Evolutionary conservation across 495 filamentous ascomycete genomes (phyloP).

Genomic region (Pyrenula massariospora): DNA sequence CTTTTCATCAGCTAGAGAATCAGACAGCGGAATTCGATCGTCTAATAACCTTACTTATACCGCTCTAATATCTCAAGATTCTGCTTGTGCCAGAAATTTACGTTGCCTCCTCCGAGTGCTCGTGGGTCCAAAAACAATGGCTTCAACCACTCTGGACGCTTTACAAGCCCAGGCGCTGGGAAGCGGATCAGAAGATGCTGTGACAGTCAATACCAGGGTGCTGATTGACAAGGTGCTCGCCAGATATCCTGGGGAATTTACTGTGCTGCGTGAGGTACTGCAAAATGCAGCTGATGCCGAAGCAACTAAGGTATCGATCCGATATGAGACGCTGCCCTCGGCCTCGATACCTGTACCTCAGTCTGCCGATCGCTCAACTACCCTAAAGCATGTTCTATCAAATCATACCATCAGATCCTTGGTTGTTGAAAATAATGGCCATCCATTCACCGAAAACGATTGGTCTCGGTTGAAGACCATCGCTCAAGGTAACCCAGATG

Average conservation of each 20-base stretch:
- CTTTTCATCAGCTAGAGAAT: too few species aligned
- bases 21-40: too few species aligned
- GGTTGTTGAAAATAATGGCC: conserved; percentile 81
- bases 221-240: conserved; percentile 96
- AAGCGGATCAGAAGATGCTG: conserved; percentile 85
- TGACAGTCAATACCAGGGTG: conserved; percentile 93
- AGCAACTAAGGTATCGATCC: conserved; percentile 78
- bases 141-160: conserved; percentile 22
- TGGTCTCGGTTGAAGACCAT: conserved; percentile 93
- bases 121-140: background rate
- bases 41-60: too few species aligned
- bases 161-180: conserved; percentile 78
- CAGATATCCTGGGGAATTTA: conserved; percentile 89
- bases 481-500: conserved; percentile 95
- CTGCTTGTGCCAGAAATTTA: too few species aligned
- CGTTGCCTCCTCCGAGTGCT: background rate
- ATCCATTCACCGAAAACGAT: conserved; percentile 73
- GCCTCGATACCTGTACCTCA: conserved; percentile 59
- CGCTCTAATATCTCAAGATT: too few species aligned
- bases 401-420: conserved; percentile 76
- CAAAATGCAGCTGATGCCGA: conserved; percentile 97
- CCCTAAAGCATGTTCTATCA: conserved; percentile 69
- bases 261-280: conserved; percentile 77
- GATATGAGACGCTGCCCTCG: conserved; percentile 80
- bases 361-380: conserved; percentile 50